Conservation (phyloP, 371 early-diverging fungal genomes). For the Syncephalis plumigaleata region DNA sequence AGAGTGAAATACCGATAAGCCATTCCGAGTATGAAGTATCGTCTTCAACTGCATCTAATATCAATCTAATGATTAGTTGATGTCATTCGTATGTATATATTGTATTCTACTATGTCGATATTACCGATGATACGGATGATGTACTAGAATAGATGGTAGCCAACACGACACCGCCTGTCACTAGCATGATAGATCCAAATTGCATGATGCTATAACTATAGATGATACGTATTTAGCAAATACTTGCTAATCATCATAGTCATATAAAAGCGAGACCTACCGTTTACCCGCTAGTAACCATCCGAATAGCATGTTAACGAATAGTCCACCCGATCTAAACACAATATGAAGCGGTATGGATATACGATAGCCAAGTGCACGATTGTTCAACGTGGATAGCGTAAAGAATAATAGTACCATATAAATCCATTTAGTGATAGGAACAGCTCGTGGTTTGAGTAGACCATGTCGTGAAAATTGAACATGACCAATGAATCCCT, state of each 20-base stretch:
- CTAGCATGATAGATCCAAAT: constrained; percentile 47
- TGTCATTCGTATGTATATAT: too few relatives aligned
- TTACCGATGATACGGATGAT: too few relatives aligned
- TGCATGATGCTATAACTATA: constrained; percentile 18
- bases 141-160: too few relatives aligned
- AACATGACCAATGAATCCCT: constrained; percentile 45
- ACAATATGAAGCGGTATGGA: constrained; percentile 81
- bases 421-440: constrained; percentile 46
- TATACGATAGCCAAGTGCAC: constrained; percentile 60
- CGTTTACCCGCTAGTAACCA: constrained; percentile 45
- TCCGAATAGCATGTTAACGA: constrained; percentile 72
- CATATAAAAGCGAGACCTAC: constrained; percentile 13
- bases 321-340: constrained; percentile 65
- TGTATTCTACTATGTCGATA: too few relatives aligned
- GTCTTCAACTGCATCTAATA: neutral
- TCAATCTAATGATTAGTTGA: too few relatives aligned
- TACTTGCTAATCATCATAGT: neutral
- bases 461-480: constrained; percentile 31
- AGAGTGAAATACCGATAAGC: constrained; percentile 47
- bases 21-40: constrained; percentile 24
- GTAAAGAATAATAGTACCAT: constrained; percentile 63
- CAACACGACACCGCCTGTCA: constrained; percentile 49
- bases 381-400: constrained; percentile 65
- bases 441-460: constrained; percentile 44
- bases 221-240: neutral